phyloP scores from a whole-genome alignment of 148 eudicot species.

The Rhododendron ferrugineum region DNA sequence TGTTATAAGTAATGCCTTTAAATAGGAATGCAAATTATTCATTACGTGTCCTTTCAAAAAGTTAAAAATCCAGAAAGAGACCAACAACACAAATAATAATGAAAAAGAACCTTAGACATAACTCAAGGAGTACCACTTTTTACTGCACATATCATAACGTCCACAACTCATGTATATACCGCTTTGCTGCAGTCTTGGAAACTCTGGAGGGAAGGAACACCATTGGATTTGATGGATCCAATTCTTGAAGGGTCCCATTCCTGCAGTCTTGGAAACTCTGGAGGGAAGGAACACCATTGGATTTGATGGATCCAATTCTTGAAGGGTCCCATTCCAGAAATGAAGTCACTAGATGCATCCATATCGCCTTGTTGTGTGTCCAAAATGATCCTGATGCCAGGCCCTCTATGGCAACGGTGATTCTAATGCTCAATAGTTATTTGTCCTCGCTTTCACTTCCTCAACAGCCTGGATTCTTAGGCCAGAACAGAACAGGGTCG shows the following conservation, averaged over 20 bases:
- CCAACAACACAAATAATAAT: not conserved
- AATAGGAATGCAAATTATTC: not conserved
- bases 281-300: not conserved
- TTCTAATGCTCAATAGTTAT: not conserved
- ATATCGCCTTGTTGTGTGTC: not conserved
- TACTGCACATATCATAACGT: not conserved
- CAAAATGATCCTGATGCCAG: not conserved
- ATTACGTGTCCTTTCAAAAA: not conserved
- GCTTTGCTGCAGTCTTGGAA: slow-evolving; percentile 24
- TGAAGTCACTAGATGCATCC: not conserved
- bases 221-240: slow-evolving; percentile 26
- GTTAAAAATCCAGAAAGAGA: not conserved
- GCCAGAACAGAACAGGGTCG: not conserved
- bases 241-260: slow-evolving; percentile 11
- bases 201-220: slow-evolving; percentile 15
- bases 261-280: not conserved
- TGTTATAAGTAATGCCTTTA: not conserved
- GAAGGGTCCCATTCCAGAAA: too few species aligned
- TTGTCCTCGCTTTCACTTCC: not conserved
- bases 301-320: not conserved
- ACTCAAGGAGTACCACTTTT: not conserved
- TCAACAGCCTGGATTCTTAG: not conserved
- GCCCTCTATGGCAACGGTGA: not conserved
- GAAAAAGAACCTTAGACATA: not conserved
- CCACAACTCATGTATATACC: not conserved